These are phyloP conservation scores for Pulicaria dysenterica DNA, from an alignment of 129 eudicot species.

Conservation along the genomic window DNA sequence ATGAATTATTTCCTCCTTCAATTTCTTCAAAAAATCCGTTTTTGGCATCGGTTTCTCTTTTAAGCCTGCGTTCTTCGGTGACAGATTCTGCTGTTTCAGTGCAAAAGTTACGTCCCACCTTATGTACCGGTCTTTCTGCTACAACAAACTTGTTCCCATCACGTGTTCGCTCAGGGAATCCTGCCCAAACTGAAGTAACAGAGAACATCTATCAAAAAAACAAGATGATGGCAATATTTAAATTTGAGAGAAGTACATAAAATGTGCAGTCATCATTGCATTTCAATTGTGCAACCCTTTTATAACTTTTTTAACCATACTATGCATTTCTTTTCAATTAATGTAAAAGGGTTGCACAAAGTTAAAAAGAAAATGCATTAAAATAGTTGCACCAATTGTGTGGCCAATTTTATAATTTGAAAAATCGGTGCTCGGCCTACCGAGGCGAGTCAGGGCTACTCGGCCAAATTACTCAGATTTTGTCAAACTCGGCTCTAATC, in stretches of 20 bases:
- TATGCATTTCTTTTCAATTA: too few relatives aligned
- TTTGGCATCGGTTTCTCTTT: slow-evolving; percentile 54
- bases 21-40: slow-evolving; percentile 65
- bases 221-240: not conserved
- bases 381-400: too few relatives aligned
- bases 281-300: too few relatives aligned
- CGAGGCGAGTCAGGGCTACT: too few relatives aligned
- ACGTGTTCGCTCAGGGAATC: slow-evolving; percentile 85
- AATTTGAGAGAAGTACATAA: not conserved
- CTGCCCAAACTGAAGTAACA: slow-evolving; percentile 82
- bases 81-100: slow-evolving; percentile 73
- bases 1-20: slow-evolving; percentile 58
- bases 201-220: slow-evolving; percentile 10
- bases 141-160: slow-evolving; percentile 93
- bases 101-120: slow-evolving; percentile 53
- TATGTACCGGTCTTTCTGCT: slow-evolving; percentile 70
- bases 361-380: too few relatives aligned
- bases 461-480: too few relatives aligned
- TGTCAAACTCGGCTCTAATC: too few relatives aligned
- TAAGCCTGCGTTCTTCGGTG: slow-evolving; percentile 69
- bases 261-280: too few relatives aligned
- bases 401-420: too few relatives aligned
- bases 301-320: too few relatives aligned
- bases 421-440: too few relatives aligned
- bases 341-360: too few relatives aligned